Evolutionary conservation across 768 basidiomycete genomes (phyloP).

Genomic region (Zangia roseola): DNA sequence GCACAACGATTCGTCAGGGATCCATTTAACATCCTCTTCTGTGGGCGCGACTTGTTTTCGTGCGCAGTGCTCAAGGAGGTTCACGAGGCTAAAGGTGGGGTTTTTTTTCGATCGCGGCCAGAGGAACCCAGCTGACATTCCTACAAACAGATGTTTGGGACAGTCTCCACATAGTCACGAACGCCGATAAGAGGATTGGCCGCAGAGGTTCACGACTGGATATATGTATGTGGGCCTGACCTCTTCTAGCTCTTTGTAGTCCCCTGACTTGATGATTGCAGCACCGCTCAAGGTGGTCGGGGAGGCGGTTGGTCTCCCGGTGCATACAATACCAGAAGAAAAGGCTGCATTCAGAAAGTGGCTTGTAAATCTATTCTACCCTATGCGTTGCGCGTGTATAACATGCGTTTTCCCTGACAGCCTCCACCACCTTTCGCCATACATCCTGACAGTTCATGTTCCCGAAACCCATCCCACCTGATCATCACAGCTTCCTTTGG

Average conservation of each 20-base stretch:
- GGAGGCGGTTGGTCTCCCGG: slow-evolving; percentile 49
- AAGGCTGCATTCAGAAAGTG: slow-evolving; percentile 63
- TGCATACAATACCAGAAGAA: slow-evolving; percentile 59
- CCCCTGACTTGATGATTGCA: slow-evolving; percentile 28
- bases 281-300: slow-evolving; percentile 71
- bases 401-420: slow-evolving; percentile 33
- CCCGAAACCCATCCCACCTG: slow-evolving; percentile 46
- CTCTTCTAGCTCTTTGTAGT: not conserved
- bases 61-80: slow-evolving; percentile 67
- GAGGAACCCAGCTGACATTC: slow-evolving; percentile 11
- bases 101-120: not conserved
- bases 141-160: slow-evolving; percentile 72
- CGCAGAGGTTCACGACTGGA: slow-evolving; percentile 57
- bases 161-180: slow-evolving; percentile 64
- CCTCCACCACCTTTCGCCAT: slow-evolving; percentile 39
- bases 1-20: slow-evolving; percentile 13
- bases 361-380: slow-evolving; percentile 43
- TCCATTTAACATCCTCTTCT: slow-evolving; percentile 76
- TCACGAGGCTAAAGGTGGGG: slow-evolving; percentile 57
- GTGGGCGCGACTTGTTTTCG: slow-evolving; percentile 89
- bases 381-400: not conserved
- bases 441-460: not conserved
- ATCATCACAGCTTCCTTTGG: slow-evolving; percentile 91
- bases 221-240: slow-evolving; percentile 53
- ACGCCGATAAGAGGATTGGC: slow-evolving; percentile 64